Evolutionary conservation across 805 yeast species (phyloP), one percentile per base, ranked within the genome.

Genomic region (Candida manassasensis): DNA sequence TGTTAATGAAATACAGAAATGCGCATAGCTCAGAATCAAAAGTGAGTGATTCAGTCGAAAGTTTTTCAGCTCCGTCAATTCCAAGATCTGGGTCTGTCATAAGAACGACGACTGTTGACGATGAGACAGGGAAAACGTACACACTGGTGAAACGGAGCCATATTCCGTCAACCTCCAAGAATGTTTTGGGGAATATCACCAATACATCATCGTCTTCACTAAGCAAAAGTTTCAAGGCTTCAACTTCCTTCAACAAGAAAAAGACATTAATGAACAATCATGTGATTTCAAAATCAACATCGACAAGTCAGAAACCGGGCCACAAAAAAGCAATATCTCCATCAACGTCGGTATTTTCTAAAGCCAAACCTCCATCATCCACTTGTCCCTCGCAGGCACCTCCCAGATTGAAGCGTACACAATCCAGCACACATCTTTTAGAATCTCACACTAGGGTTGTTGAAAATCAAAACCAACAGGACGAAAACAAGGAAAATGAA

Each of bases 1-100:
- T 87, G 29, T 64, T 86, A 43, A 64, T 78, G 66, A 75, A 83
- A 45, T 87, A 86, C 57, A 70, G 93, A 42, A 76, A 75, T 42
- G 88, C 82, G 38, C 90, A 83, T 47, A 50, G 63, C 6, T 38
- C 57, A 28, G 21, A 15, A 2, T 21, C 33, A 6, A 38, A 42
- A 6, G n/a, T 37, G n/a, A 55, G 54, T 16, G 55, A 53, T 24
- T 60, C 53, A 22, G 48, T 41, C 12, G 47, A 53, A 13, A 58
- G 50, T 15, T 38, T 41, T n/a, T 18, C 45, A 12, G 50, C 52
- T 39, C 56, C 54, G 27, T 37, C 60, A 10, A 43, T 70, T 38
- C 69, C 70, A 29, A 57, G 67, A 41, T 63, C 71, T 1, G 55
- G 59, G 32, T 60, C 63, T 46, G 63, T 59, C 36, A 62, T 57